Conservation (phyloP, 1,139 yeast genomes). For the Blastobotrys illinoisensis region DNA sequence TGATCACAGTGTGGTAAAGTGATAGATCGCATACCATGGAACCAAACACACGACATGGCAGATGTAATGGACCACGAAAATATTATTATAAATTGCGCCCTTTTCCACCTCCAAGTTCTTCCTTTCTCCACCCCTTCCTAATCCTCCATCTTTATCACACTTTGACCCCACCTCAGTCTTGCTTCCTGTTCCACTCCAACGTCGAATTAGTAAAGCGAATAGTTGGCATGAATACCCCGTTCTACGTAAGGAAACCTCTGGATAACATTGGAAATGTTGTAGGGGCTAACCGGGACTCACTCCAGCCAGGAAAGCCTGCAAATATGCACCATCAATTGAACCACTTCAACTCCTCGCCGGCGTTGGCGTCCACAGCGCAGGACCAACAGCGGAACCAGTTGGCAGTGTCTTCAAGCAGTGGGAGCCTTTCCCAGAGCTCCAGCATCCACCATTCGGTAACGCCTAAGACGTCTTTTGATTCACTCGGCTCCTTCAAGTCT, state of each 20-base stretch:
- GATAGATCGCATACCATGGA: background rate
- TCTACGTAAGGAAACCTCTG: background rate
- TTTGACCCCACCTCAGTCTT: background rate
- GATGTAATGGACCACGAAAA: background rate
- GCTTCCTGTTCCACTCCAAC: background rate
- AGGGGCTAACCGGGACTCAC: background rate
- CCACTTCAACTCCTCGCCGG: constrained; percentile 15
- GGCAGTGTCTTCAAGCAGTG: background rate
- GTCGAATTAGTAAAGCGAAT: background rate
- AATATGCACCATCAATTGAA: constrained; percentile 10
- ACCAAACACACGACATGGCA: background rate
- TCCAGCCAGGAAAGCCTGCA: background rate
- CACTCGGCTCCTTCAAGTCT: constrained; percentile 17
- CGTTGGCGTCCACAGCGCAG: constrained; percentile 6
- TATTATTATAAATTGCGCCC: background rate
- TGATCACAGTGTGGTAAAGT: background rate
- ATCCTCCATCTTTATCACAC: background rate
- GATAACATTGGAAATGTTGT: background rate
- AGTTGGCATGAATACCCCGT: background rate
- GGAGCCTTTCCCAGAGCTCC: background rate
- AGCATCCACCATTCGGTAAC: constrained; percentile 13
- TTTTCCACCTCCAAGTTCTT: background rate
- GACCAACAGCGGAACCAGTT: constrained; percentile 3
- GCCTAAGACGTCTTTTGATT: constrained; percentile 20
- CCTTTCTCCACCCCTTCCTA: background rate